Conservation (phyloP, 495 filamentous ascomycete genomes). For the Clavariopsis aquatica region DNA sequence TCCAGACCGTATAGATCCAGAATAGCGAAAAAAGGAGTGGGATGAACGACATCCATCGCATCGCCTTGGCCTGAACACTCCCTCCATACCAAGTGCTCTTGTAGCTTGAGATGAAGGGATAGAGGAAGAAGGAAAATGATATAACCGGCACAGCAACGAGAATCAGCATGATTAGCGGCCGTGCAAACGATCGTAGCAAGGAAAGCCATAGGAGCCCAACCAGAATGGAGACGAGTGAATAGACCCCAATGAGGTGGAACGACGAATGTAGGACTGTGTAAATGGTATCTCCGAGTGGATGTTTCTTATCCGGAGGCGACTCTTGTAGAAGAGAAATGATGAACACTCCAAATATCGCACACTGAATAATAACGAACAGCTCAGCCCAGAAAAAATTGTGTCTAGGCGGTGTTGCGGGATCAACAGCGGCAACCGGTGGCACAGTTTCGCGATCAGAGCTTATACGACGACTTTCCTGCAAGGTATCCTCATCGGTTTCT, state of each 20-base stretch:
- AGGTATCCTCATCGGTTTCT: conserved; percentile 52
- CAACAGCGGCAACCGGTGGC: conserved; percentile 53
- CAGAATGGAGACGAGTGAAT: conserved; percentile 84
- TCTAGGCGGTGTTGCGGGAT: conserved; percentile 53
- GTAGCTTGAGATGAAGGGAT: conserved; percentile 88
- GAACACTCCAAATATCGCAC: conserved; percentile 80
- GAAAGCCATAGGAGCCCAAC: conserved; percentile 91
- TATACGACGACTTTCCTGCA: conserved; percentile 46
- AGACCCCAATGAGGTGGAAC: conserved; percentile 82
- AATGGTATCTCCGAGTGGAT: conserved; percentile 82
- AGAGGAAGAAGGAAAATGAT: conserved; percentile 82
- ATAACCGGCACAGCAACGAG: conserved; percentile 82
- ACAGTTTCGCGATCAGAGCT: conserved; percentile 51
- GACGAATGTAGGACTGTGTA: conserved; percentile 86
- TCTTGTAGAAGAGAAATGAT: conserved; percentile 89
- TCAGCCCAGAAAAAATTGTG: conserved; percentile 94
- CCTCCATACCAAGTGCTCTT: conserved; percentile 66
- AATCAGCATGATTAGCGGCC: conserved; percentile 73
- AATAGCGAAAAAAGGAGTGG: conserved; percentile 71
- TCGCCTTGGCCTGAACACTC: conserved; percentile 76
- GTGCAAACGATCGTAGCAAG: conserved; percentile 79
- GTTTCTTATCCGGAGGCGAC: conserved; percentile 61
- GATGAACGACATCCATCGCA: conserved; percentile 82
- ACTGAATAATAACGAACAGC: conserved; percentile 80
- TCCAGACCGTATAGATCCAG: conserved; percentile 81